Conservation (phyloP, 1,139 yeast species). For the Pichia sp. region DNA sequence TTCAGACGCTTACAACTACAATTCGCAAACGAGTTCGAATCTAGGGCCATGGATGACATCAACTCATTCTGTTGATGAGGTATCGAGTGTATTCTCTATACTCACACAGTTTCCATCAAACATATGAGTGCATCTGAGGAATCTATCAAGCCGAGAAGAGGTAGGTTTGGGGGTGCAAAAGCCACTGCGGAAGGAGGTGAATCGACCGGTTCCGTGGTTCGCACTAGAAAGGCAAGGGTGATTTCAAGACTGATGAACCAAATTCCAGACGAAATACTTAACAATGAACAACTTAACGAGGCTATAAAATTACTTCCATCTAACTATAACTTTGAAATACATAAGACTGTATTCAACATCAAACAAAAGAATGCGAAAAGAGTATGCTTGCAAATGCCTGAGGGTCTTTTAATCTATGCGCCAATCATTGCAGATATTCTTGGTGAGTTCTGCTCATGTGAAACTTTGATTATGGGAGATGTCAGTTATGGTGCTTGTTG, state of each 20-base stretch:
- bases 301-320: conserved; percentile 79
- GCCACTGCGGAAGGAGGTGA: conserved; percentile 3
- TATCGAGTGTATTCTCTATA: too few species aligned
- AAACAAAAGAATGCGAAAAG: conserved; percentile 61
- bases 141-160: conserved; percentile 13
- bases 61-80: too few species aligned
- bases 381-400: conserved; percentile 97
- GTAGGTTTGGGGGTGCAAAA: conserved; percentile 22
- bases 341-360: conserved; percentile 92
- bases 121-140: too few species aligned
- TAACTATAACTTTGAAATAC: conserved; percentile 92
- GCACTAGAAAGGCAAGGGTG: conserved; percentile 29
- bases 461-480: conserved; percentile 95
- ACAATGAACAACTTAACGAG: conserved; percentile 71
- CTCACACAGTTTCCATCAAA: too few species aligned
- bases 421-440: conserved; percentile 81
- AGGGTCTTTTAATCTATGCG: conserved; percentile 84
- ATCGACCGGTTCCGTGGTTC: conserved; percentile 18
- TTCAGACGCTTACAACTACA: too few species aligned
- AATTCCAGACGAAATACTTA: conserved; percentile 80
- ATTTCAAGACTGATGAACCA: conserved; percentile 67
- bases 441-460: conserved; percentile 84
- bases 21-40: too few species aligned
- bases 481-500: conserved; percentile 99
- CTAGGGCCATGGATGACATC: too few species aligned